Evolutionary conservation across 2,329 filamentous ascomycete genomes (phyloP), one percentile per base, ranked within the genome.

Genomic region (Fusarium haematococcum): DNA sequence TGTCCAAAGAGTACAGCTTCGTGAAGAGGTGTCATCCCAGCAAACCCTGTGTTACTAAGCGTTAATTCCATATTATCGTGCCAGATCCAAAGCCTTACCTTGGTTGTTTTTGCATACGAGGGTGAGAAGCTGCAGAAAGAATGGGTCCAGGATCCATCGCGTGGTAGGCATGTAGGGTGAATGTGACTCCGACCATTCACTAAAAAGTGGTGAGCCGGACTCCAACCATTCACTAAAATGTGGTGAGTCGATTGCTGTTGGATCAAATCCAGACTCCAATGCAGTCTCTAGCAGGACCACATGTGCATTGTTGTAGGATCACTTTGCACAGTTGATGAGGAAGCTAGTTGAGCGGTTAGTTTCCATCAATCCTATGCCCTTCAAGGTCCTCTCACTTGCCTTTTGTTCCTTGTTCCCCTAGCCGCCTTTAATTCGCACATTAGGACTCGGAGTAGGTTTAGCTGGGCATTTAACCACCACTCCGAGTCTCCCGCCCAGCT

Each of bases 51-150:
- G 13, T 14, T 5, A 10, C 16, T 32, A 3, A 50, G 20, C 2
- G 1, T 30, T 23, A 30, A 0, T 11, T 50, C 10, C 2, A n/a
- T 30, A 6, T 0, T 5, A 8, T n/a, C 2, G 1, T 6, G 6
- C 5, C 6, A 33, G 20, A 18, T 61, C 14, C 3, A 14, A 7
- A 2, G 4, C 9, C 3, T 37, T 18, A 37, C 30, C 25, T 32
- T 50, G 59, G 9, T 50, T n/a, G 16, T 35, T 6, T 8, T 45
- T 35, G 20, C n/a, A 39, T 3, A 37, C 5, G 3, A 25, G 4
- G 18, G 50, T 56, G 20, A 63, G 5, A 18, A 54, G 56, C 3
- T 54, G 14, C 1, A 69, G 6, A 14, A 37, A 23, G 13, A 65
- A 69, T 4, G 27, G 57, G 16, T 61, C 60, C 13, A 6, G 33